phyloP scores from a whole-genome alignment of 2,329 filamentous ascomycete genomes.

The Trichoderma cornu-damae region DNA sequence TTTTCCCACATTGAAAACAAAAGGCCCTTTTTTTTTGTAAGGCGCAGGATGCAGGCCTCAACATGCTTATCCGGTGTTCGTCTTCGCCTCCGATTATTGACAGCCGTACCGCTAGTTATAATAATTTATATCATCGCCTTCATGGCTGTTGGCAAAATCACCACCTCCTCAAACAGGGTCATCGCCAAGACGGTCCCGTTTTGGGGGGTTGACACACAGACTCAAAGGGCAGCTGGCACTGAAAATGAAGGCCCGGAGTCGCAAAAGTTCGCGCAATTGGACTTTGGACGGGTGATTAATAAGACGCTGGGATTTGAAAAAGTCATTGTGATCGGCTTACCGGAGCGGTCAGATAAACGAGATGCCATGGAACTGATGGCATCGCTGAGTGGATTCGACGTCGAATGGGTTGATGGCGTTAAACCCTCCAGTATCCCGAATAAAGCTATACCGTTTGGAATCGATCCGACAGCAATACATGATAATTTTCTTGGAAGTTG shows the following conservation, averaged over 20 bases:
- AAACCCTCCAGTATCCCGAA: slow-evolving; percentile 35
- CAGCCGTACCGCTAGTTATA: neutral
- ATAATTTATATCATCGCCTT: neutral
- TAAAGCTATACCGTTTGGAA: slow-evolving; percentile 32
- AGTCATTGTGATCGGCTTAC: slow-evolving; percentile 48
- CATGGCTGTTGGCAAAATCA: neutral
- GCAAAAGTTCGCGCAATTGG: neutral
- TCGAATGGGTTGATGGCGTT: slow-evolving; percentile 46
- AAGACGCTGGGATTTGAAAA: slow-evolving; percentile 37
- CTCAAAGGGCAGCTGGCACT: neutral
- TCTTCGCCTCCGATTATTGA: neutral
- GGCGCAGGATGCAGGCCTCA: neutral
- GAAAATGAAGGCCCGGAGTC: neutral
- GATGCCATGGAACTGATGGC: slow-evolving; percentile 46
- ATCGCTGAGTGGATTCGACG: slow-evolving; percentile 39
- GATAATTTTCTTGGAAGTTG: slow-evolving; percentile 38
- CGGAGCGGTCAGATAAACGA: slow-evolving; percentile 44
- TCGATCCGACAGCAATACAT: slow-evolving; percentile 26
- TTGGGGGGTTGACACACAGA: neutral
- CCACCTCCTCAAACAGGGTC: neutral
- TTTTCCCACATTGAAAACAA: neutral
- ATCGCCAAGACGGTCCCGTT: neutral
- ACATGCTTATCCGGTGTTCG: neutral
- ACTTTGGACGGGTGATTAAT: neutral
- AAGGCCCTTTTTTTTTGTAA: too few species aligned